phyloP scores from a whole-genome alignment of 2,329 filamentous ascomycete species.

The Hymenoscyphus infarciens region DNA sequence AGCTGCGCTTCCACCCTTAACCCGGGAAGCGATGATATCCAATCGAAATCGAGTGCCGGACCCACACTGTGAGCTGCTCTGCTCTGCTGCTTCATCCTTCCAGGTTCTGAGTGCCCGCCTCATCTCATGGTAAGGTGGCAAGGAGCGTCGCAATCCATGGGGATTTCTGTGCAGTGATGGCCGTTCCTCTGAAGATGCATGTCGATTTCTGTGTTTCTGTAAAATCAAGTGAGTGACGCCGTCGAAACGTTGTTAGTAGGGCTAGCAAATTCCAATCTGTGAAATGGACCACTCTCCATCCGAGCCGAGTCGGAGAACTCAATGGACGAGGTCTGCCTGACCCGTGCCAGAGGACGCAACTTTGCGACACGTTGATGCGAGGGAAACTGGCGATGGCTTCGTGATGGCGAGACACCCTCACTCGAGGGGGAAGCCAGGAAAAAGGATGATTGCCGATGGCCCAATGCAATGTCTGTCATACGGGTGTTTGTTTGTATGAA shows the following conservation, averaged over 20 bases:
- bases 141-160: background rate
- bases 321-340: background rate
- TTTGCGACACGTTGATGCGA: constrained; percentile 14
- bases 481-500: constrained; percentile 1
- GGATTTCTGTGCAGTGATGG: background rate
- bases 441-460: background rate
- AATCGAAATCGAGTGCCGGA: background rate
- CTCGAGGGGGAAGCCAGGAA: background rate
- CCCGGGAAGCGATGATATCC: background rate
- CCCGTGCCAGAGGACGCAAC: constrained; percentile 8
- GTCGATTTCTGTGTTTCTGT: background rate
- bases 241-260: background rate
- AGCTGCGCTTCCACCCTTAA: too few relatives aligned
- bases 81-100: background rate
- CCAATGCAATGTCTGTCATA: background rate
- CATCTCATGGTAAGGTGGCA: background rate
- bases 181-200: background rate
- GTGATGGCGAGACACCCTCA: constrained; percentile 2
- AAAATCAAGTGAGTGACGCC: background rate
- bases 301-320: background rate
- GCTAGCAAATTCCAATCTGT: background rate
- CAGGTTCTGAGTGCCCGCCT: background rate
- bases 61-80: background rate
- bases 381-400: background rate
- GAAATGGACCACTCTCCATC: background rate